These are phyloP conservation scores for Chlorokybus atmophyticus DNA, from an alignment of 139 green algal species.

Conservation along the genomic window DNA sequence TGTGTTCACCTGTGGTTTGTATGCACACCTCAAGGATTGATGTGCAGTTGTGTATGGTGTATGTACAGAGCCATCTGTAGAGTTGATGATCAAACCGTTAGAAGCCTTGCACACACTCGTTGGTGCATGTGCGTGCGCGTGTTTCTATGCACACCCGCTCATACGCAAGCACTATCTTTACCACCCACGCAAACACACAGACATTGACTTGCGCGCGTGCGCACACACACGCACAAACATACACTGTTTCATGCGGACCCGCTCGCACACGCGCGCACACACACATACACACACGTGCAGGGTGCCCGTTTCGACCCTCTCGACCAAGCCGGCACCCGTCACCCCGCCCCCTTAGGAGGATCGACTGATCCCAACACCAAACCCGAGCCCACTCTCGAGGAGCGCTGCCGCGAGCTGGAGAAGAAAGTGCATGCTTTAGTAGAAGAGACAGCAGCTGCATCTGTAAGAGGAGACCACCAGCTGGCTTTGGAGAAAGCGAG, in stretches of 20 bases:
- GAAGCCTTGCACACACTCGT: too few species aligned
- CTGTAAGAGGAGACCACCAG: too few species aligned
- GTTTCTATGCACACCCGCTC: background rate
- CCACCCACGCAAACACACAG: background rate
- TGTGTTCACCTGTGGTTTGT: background rate
- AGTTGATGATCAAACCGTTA: too few species aligned
- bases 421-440: conserved; percentile 61
- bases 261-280: background rate
- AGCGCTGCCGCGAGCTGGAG: conserved; percentile 47
- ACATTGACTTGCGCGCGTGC: background rate
- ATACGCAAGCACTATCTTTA: background rate
- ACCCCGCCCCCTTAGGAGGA: too few species aligned
- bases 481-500: too few species aligned
- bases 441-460: conserved; percentile 38
- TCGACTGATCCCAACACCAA: conserved; percentile 32
- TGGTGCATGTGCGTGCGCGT: too few species aligned
- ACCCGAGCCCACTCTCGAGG: conserved; percentile 33
- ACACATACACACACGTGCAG: background rate
- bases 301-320: conserved; percentile 43
- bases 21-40: background rate
- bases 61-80: too few species aligned
- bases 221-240: background rate
- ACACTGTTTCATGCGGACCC: background rate
- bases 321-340: conserved; percentile 26
- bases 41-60: too few species aligned